Conservation (phyloP, 208 protist genomes). For the Crithidia brevicula region DNA sequence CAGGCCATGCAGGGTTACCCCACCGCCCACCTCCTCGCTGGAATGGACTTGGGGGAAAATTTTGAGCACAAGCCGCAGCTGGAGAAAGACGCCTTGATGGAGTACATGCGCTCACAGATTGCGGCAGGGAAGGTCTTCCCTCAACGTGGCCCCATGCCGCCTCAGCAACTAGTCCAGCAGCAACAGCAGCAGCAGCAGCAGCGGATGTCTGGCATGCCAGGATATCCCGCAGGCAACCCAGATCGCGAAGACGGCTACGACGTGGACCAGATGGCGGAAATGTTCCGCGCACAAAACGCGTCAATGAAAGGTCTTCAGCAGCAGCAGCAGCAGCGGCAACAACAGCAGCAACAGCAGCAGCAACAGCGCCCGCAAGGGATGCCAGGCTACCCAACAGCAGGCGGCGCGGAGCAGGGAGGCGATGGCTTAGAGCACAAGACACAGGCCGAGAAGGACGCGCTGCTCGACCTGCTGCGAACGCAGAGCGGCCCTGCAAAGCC, state of each 20-base stretch:
- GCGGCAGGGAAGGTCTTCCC: conserved; percentile 11
- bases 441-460: conserved; percentile 17
- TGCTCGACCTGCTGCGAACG: conserved; percentile 14
- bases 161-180: neutral
- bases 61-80: conserved; percentile 17
- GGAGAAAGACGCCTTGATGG: conserved; percentile 6
- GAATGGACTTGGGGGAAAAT: neutral
- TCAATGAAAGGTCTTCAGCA: neutral
- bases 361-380: conserved; percentile 13
- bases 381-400: conserved; percentile 3
- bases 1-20: conserved; percentile 8
- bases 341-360: conserved; percentile 11
- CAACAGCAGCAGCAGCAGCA: conserved; percentile 17
- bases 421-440: conserved; percentile 20
- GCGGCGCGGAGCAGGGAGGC: neutral
- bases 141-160: conserved; percentile 5
- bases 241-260: conserved; percentile 9
- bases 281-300: neutral
- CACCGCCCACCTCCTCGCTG: neutral
- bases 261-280: conserved; percentile 5
- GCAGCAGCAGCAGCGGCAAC: neutral
- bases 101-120: neutral
- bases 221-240: neutral
- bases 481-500: conserved; percentile 3
- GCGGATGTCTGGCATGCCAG: conserved; percentile 3